Evolutionary conservation across 192 early-diverging fungal genomes (phyloP), one percentile per base, ranked within the genome.

Genomic region (Chytriomyces sp.): DNA sequence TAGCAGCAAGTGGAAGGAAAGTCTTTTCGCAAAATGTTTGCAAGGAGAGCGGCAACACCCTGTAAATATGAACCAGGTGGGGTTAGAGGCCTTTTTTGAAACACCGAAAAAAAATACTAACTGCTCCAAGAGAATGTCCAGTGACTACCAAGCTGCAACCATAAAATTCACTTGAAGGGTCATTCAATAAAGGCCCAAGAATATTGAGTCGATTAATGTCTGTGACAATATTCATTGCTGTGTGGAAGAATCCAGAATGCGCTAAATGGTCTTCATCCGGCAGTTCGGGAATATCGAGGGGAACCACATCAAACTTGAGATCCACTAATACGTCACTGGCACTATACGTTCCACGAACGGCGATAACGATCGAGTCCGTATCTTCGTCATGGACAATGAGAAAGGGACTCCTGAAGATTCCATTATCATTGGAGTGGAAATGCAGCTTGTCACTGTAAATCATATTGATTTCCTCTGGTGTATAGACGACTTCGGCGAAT

Each of bases 281-380:
- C 28, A 84, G 68, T 60, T 85, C 84, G 11, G 59, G 64, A 77
- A 83, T 80, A 7, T 66, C 64, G 20, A 85, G 45, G 23, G 50
- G 73, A 20, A n/a, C 60, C 11, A 78, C 47, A 64, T 85, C 80
- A 50, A 86, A 68, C 71, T 78, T 83, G 60, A 86, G 59, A 81
- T 86, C 84, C 24, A 81, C 79, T 44, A 86, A 61, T 24, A 86
- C 73, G 67, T 86, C 84, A 3, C 75, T 68, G 5, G 77, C 61
- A 23, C 81, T 83, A 43, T 69, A 86, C 7, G 84, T 86, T 16
- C 84, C 84, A 8, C 84, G 74, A 43, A 86, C 64, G 26, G 84
- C 82, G 64, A 86, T 72, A 10, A 86, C 81, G 46, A 86, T 66
- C 10, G 71, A 67, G 23, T 83, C 79, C 46, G 77, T 75, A 8